Percentiles rank a stretch among this genome's conserved stretches.
Evolutionary conservation across 257 asterid species (phyloP).

Genomic region (Solanum boliviense): DNA sequence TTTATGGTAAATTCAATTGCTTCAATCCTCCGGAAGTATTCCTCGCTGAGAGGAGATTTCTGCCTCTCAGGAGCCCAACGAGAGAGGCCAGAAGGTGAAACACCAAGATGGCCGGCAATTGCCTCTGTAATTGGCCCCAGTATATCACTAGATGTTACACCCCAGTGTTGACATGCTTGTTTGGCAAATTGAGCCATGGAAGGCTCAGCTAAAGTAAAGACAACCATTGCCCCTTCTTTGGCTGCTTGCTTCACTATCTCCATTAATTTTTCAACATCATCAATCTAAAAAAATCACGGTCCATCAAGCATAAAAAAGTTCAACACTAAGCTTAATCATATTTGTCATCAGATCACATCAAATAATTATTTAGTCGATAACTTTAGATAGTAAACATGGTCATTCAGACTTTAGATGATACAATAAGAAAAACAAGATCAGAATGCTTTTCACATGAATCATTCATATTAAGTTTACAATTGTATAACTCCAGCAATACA

Average conservation of each 20-base stretch:
- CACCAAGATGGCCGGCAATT: slow-evolving; percentile 72
- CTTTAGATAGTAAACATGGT: neutral
- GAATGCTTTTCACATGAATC: neutral
- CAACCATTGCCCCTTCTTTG: slow-evolving; percentile 76
- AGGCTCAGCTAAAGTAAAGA: slow-evolving; percentile 78
- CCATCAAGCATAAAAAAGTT: neutral
- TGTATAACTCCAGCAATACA: neutral
- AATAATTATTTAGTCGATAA: neutral
- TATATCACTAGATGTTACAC: slow-evolving; percentile 62
- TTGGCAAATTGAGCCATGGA: slow-evolving; percentile 72
- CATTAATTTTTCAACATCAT: slow-evolving; percentile 65
- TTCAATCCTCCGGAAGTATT: slow-evolving; percentile 73
- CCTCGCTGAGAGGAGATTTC: slow-evolving; percentile 59
- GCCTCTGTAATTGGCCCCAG: slow-evolving; percentile 84
- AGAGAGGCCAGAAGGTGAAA: slow-evolving; percentile 84
- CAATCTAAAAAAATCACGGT: slow-evolving; percentile 31
- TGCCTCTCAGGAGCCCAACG: slow-evolving; percentile 82
- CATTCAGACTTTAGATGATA: neutral
- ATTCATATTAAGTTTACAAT: neutral
- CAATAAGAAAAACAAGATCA: neutral
- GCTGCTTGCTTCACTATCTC: slow-evolving; percentile 83
- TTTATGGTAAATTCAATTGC: slow-evolving; percentile 92
- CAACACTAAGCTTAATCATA: neutral
- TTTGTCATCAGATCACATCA: neutral
- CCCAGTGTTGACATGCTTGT: slow-evolving; percentile 84